Evolutionary conservation across 805 yeast genomes (phyloP), one percentile per base, ranked within the genome.

Genomic region (Lipomyces sp.): DNA sequence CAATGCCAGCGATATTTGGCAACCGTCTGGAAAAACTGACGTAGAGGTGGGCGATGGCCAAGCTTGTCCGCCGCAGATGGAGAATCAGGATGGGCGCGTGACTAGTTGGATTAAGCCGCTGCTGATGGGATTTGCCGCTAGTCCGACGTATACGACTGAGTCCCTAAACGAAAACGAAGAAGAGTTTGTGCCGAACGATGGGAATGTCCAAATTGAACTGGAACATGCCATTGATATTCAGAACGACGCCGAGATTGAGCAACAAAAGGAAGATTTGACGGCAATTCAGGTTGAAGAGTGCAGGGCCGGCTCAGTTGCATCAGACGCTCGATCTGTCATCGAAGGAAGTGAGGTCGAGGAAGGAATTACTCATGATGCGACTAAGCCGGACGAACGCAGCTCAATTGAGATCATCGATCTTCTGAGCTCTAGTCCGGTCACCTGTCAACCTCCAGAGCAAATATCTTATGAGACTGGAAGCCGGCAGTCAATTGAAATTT

Each of bases 331-430:
- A 7, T 42, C 48, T 7, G 48, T 6, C 15, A n/a, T 42, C 10
- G 48, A 42, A 13, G 48, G n/a, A 13, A n/a, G n/a, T 18, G 8
- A 7, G 24, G 7, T 42, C 48, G 6, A 15, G 48, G 18, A 15
- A 18, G 48, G 13, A 3, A 42, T 15, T 42, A 7, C 48, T 5
- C 32, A 15, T 2, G 24, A 34, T 7, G 5, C 0, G 6, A 37
- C 2, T 4, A 18, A 39, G 42, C 15, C 24, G 6, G 57, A 58
- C 33, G n/a, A 58, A 4, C 59, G 24, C 32, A 24, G 42, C 60
- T 57, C 35, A 29, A 3, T 37, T 53, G 61, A 58, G 33, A 35
- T 24, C 63, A 35, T 34, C 48, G 48, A 42, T 15, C 24, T 42
- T 15, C 48, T 42, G 24, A 42, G 6, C 48, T 42, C 48, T 6